Evolutionary conservation across 352 stramenopile species (phyloP).

Genomic region (Pythium aristosporum): DNA sequence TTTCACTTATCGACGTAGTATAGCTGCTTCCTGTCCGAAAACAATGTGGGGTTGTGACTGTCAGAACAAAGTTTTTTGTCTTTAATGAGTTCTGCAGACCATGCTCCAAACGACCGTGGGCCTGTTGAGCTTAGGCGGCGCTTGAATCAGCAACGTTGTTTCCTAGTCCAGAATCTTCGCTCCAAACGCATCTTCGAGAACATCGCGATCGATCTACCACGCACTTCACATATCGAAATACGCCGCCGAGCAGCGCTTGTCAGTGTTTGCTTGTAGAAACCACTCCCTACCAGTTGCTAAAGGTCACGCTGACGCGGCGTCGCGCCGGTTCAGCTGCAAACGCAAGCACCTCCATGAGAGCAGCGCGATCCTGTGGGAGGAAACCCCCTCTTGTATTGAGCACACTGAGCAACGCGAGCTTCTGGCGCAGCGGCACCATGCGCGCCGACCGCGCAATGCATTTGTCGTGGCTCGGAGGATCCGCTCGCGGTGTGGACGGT

Average conservation of each 20-base stretch:
- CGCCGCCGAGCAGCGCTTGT: not conserved
- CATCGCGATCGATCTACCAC: not conserved
- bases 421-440: not conserved
- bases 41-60: too few relatives aligned
- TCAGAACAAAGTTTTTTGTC: too few relatives aligned
- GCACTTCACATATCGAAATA: not conserved
- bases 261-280: not conserved
- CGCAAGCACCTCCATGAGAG: not conserved
- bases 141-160: too few relatives aligned
- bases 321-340: not conserved
- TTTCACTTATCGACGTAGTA: too few relatives aligned
- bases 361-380: not conserved
- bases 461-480: not conserved
- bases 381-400: not conserved
- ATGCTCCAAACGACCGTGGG: too few relatives aligned
- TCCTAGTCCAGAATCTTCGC: too few relatives aligned
- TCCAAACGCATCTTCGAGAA: too few relatives aligned
- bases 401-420: not conserved
- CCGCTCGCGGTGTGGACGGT: not conserved
- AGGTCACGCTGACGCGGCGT: not conserved
- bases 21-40: too few relatives aligned
- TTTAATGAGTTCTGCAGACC: too few relatives aligned
- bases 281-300: not conserved
- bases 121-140: too few relatives aligned
- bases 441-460: not conserved